These are phyloP conservation scores for Colletotrichum cuscutae DNA, from an alignment of 2,329 filamentous ascomycete genomes.

Conservation along the genomic window DNA sequence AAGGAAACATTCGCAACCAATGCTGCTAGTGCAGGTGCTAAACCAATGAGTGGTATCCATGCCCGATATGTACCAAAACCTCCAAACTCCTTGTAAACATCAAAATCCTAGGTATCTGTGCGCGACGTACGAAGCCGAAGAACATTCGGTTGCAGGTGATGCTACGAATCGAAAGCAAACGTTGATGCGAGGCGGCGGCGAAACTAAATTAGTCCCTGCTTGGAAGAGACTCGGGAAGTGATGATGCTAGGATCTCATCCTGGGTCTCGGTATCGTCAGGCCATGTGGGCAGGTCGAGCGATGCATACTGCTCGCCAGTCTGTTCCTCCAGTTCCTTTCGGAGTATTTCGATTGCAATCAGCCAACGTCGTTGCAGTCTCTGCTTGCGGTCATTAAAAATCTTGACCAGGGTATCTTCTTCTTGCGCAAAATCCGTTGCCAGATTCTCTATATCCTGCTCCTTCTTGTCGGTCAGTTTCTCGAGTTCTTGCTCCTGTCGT, in stretches of 20 bases:
- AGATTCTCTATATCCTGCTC: constrained; percentile 60
- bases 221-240: constrained; percentile 19
- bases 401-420: constrained; percentile 59
- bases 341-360: constrained; percentile 61
- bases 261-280: constrained; percentile 42
- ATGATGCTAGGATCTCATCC: constrained; percentile 26
- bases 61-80: constrained; percentile 17
- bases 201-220: constrained; percentile 18
- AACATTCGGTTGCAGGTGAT: constrained; percentile 16
- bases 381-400: constrained; percentile 58
- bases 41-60: constrained; percentile 26
- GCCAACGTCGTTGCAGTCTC: constrained; percentile 61
- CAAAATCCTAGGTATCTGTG: constrained; percentile 29
- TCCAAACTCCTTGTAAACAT: constrained; percentile 29
- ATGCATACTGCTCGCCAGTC: constrained; percentile 54
- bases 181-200: background rate
- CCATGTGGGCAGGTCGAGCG: constrained; percentile 53
- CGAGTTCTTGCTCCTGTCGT: constrained; percentile 63
- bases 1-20: constrained; percentile 1
- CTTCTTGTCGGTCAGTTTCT: constrained; percentile 56
- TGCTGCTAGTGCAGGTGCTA: constrained; percentile 15
- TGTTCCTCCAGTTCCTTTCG: constrained; percentile 62
- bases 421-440: constrained; percentile 56
- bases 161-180: constrained; percentile 9
- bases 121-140: background rate